A percentile compares a stretch with the other conserved stretches of the same genome.
Conservation (phyloP, 345 rosid genomes). For the Excoecaria cochinchinensis region DNA sequence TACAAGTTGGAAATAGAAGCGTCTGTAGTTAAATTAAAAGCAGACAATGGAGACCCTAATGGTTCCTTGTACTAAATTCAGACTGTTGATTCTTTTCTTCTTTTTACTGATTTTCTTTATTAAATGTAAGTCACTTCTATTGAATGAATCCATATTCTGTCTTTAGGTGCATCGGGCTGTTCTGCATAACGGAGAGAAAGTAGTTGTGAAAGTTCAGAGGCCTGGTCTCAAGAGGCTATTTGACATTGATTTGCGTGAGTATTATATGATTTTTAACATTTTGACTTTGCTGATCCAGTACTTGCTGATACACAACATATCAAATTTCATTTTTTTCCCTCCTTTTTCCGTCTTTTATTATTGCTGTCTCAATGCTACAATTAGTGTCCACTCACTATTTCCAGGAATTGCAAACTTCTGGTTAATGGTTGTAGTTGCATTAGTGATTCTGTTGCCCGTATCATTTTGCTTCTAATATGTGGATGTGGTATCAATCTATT, state of each 20-base stretch:
- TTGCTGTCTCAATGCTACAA: too few species aligned
- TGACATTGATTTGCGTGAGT: constrained; percentile 87
- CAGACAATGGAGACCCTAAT: neutral
- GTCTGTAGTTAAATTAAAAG: neutral
- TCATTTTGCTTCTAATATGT: too few species aligned
- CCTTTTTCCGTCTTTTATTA: too few species aligned
- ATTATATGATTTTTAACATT: constrained; percentile 1
- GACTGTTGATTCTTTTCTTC: neutral
- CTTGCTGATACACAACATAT: neutral
- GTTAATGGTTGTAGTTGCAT: too few species aligned
- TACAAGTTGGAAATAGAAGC: neutral
- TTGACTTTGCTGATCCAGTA: neutral
- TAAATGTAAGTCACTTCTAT: neutral
- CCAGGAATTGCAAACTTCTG: too few species aligned
- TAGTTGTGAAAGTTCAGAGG: constrained; percentile 88
- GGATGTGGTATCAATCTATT: too few species aligned
- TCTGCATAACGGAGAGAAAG: constrained; percentile 88
- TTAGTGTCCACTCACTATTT: too few species aligned
- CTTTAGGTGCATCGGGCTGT: constrained; percentile 86
- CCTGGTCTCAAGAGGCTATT: constrained; percentile 93
- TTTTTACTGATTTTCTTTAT: neutral
- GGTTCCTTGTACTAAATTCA: neutral
- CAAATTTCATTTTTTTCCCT: neutral
- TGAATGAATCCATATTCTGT: constrained; percentile 27
- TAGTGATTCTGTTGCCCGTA: too few species aligned